Evolutionary conservation across 352 stramenopile species (phyloP), one percentile per base, ranked within the genome.

Genomic region (Phytopythium sindhum): DNA sequence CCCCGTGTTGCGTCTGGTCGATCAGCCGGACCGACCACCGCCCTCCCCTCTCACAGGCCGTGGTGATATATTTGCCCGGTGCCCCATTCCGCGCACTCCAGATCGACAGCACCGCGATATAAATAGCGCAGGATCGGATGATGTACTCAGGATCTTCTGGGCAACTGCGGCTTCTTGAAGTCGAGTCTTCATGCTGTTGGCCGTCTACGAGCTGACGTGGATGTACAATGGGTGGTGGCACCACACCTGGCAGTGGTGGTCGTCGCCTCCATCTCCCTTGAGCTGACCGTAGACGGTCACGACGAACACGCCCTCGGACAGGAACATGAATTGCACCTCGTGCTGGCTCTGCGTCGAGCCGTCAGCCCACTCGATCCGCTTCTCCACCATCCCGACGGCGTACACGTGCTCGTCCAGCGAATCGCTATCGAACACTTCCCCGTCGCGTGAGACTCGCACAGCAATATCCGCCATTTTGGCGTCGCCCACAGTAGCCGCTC

Each of bases 241-340:
- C 76, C 76, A 87, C 59, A 90, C 64, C 23, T 78, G 48, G 9
- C 60, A 63, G 12, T 33, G 21, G 21, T n/a, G 24, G 28, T 39
- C 33, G 28, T 33, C 28, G 21, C 37, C 33, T 15, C 51, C 19
- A 0, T 41, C 24, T n/a, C 51, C 50, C 14, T 48, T 24, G 23
- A 37, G n/a, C 35, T 48, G 21, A 0, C 66, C 78, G 44, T 68
- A 69, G 24, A 83, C 72, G 17, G 67, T 61, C 19, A 89, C 70
- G 23, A 72, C 51, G 61, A 87, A 93, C 23, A 64, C 63, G 14
- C 84, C 84, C 54, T 87, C 73, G 2, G 84, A 85, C 41, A 93
- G 63, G 67, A 93, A 91, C 39, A 90, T 64, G 61, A 75, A 77
- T 52, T 82, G 74, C 29, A 93, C 55, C 57, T 82, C 67, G 59